phyloP scores from a whole-genome alignment of 176 grass and related monocot genomes.

The Otatea glauca region DNA sequence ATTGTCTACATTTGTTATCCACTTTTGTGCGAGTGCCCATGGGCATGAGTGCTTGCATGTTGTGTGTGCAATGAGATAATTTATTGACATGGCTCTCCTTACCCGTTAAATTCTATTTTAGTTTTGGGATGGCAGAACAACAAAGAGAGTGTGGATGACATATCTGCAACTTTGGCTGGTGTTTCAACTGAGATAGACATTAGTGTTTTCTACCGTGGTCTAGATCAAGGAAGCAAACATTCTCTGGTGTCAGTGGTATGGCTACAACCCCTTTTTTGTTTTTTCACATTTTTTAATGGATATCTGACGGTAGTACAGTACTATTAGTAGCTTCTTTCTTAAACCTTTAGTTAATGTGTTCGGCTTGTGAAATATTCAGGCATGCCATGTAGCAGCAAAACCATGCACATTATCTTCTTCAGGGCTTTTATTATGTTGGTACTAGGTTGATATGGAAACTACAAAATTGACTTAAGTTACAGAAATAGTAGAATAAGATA shows the following conservation, averaged over 20 bases:
- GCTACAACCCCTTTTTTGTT: not conserved
- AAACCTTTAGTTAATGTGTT: conserved; percentile 24
- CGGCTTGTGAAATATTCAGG: not conserved
- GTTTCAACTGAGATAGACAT: conserved; percentile 89
- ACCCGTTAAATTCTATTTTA: conserved; percentile 46
- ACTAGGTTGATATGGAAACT: not conserved
- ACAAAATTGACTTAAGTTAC: not conserved
- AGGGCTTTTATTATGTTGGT: conserved; percentile 6
- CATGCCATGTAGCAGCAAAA: not conserved
- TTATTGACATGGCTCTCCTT: conserved; percentile 22
- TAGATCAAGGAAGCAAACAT: conserved; percentile 86
- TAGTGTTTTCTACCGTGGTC: conserved; percentile 74
- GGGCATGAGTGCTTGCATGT: not conserved
- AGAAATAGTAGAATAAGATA: conserved; percentile 1
- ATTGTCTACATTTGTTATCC: conserved; percentile 34
- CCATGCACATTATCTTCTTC: not conserved
- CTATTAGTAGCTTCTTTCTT: conserved; percentile 25
- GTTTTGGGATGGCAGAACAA: conserved; percentile 98
- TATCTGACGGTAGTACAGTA: conserved; percentile 16
- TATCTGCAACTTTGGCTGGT: conserved; percentile 90
- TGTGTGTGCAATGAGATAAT: conserved; percentile 10
- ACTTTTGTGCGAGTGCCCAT: conserved; percentile 1
- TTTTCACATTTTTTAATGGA: conserved; percentile 34
- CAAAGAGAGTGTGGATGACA: conserved; percentile 89
- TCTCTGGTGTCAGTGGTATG: conserved; percentile 94